Base-by-base conservation (phyloP, 2,329 filamentous ascomycete genomes). In the Neonectria ditissima region DNA sequence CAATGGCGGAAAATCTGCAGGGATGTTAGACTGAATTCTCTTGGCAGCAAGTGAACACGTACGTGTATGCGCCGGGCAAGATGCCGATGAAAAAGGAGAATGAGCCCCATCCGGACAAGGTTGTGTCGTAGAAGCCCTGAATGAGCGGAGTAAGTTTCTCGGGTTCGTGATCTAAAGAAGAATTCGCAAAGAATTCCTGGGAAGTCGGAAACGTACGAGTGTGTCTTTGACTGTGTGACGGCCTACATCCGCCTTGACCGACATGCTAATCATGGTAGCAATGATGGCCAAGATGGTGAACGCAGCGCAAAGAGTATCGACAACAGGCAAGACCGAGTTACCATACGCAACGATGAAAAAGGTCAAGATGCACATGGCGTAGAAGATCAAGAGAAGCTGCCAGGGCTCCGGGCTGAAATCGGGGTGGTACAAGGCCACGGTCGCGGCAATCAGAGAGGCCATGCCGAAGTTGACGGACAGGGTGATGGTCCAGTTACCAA, bases 251-350 rank as follows among this genome's bases (percentile, higher is more conserved):
- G 89, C 83, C 73, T 88, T 91, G 20, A 86, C 83, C 24, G 93
- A 82, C 0, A 92, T 80, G 0, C 89, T 90, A 64, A 92, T 89
- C 59, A 85, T 88, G 62, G 94, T 92, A 50, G 93, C 82, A 45
- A 87, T 78, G 67, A 93, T 92, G 0, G 91, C 91, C 3, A 83
- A 79, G 4, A 91, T 81, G 0, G 89, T 92, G 89, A 91, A 93
- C 61, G 88, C 87, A 67, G 93, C 90, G 22, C 91, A 91, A 18
- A 84, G 78, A 67, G 91, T 89, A 75, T 91, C 93, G 72, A 93
- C 83, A 18, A 86, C 81, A 0, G 91, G 90, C 24, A 94, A 81
- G 5, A 89, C 75, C 8, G 73, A 70, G 32, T 79, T 78, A 8
- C 85, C 83, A 67, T 92, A 91, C 2, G 88, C 87, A 65, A 93